Evolutionary conservation across 495 filamentous ascomycete species (phyloP).

Genomic region (Elasticomyces elasticus): DNA sequence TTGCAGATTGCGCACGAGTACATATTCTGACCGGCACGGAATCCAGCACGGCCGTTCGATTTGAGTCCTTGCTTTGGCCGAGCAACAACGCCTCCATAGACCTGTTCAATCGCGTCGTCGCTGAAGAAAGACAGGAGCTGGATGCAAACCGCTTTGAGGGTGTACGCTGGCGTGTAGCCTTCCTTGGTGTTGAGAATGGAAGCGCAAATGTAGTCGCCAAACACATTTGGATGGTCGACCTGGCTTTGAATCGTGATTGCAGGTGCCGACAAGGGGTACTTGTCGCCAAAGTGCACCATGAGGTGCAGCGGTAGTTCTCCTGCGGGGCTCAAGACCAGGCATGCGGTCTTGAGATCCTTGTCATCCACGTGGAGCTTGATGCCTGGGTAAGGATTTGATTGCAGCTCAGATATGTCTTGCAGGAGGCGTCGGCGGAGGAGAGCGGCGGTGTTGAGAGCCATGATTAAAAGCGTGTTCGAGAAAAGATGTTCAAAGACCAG

Average conservation of each 20-base stretch:
- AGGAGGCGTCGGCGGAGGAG: slow-evolving; percentile 15
- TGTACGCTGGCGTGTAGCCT: slow-evolving; percentile 42
- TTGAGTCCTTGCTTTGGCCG: not conserved
- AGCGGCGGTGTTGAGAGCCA: no score
- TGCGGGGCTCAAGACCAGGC: slow-evolving; percentile 31
- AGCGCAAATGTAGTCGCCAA: slow-evolving; percentile 40
- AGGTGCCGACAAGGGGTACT: slow-evolving; percentile 40
- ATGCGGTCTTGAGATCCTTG: slow-evolving; percentile 30
- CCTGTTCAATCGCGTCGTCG: slow-evolving; percentile 41
- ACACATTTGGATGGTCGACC: slow-evolving; percentile 47
- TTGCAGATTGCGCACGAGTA: not conserved
- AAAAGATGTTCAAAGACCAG: no score
- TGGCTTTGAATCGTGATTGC: slow-evolving; percentile 39
- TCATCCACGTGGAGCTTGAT: slow-evolving; percentile 29
- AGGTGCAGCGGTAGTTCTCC: slow-evolving; percentile 30
- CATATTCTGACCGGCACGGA: not conserved
- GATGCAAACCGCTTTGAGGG: slow-evolving; percentile 41
- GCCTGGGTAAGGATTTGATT: slow-evolving; percentile 40
- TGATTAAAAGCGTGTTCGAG: no score
- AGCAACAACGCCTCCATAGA: slow-evolving; percentile 11
- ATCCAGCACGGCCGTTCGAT: not conserved
- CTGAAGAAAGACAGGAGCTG: slow-evolving; percentile 53
- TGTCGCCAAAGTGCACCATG: slow-evolving; percentile 35
- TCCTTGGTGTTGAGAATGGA: slow-evolving; percentile 36
- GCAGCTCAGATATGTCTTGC: slow-evolving; percentile 39